Evolutionary conservation across 257 asterid species (phyloP).

Genomic region (Solanum pennellii): DNA sequence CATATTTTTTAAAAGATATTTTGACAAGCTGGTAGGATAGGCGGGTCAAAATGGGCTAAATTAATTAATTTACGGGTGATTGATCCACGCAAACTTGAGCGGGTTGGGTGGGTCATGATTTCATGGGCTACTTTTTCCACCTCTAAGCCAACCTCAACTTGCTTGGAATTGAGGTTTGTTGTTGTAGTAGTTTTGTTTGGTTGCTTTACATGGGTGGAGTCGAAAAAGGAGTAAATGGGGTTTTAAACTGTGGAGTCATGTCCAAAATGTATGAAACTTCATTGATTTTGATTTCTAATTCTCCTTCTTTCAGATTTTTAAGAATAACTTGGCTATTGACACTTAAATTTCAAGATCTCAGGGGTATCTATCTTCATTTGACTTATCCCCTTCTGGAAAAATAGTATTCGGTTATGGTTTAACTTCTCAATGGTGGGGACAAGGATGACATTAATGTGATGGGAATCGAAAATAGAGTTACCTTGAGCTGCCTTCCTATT

Average conservation of each 20-base stretch:
- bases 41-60: background rate
- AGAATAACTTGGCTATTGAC: background rate
- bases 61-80: background rate
- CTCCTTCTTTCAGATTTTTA: background rate
- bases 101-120: background rate
- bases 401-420: background rate
- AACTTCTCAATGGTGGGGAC: background rate
- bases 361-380: background rate
- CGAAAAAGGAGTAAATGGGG: background rate
- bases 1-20: background rate
- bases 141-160: background rate
- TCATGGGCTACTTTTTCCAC: background rate
- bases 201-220: background rate
- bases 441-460: background rate
- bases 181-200: background rate
- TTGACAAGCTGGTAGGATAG: background rate
- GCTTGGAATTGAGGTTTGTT: background rate
- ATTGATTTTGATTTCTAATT: background rate
- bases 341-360: background rate
- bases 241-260: background rate
- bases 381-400: background rate
- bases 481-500: background rate
- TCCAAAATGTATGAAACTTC: background rate
- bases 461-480: background rate
- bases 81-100: background rate